Evolutionary conservation across 2,329 filamentous ascomycete genomes (phyloP), one percentile per base, ranked within the genome.

Genomic region (Verticillium klebahnii): DNA sequence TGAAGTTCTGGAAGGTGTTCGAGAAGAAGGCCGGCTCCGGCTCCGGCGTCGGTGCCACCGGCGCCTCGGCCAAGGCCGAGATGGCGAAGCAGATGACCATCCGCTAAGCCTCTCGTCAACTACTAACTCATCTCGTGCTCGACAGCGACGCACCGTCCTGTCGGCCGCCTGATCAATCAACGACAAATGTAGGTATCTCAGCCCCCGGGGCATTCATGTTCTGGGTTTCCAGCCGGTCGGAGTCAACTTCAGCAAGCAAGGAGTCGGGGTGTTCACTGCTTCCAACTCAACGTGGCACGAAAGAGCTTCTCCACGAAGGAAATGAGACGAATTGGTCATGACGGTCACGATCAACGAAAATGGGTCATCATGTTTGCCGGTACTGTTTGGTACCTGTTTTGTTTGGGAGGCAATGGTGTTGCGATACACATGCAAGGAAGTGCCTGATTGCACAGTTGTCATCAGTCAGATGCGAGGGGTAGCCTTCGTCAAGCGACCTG

Each of bases 1-100:
- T 99, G 77, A 99, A 99, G 82, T 99, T 99, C 85, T 99, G 95
- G 95, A 99, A 99, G 88, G 85, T 99, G 70, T 99, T 99, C 73
- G 95, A 99, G 85, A 97, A 97, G 86, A 98, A 97, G 86, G 83
- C 93, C 19, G 93, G 92, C 61, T 81, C 85, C 63, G 93, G 92
- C 61, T 81, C 85, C 62, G 85, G 87, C 57, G 82, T 88, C 60
- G 84, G 86, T 64, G 83, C 85, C 68, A 84, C 88, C 62, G 88
- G 87, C 65, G 82, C 89, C 63, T 89, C 89, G 58, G 86, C 85
- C 77, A 94, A 94, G 80, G 92, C 90, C 61, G 88, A 91, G 71
- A 90, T 94, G 84, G 88, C 88, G 74, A 97, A 97, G 88, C 92
- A 94, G 77, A 96, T 97, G 90, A 97, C 93, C 56, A 94, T 94